Evolutionary conservation across 345 rosid genomes (phyloP), one percentile per base, ranked within the genome.

Genomic region (Eucalyptus sp.): DNA sequence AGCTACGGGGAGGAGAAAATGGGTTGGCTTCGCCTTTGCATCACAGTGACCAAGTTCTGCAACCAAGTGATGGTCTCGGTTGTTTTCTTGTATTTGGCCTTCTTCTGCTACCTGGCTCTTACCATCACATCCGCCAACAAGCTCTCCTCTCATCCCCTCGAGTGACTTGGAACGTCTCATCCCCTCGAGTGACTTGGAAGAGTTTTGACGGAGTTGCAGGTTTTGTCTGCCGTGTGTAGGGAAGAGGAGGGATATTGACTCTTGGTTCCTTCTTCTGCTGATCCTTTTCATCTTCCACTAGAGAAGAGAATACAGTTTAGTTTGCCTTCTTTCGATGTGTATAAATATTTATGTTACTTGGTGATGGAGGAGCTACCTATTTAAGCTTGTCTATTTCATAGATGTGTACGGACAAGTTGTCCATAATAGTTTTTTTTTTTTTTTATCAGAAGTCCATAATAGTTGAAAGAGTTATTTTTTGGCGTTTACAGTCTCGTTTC

Each of bases 71-170:
- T 50, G 71, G 89, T 91, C 29, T 86, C 94, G 20, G 5, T 92
- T 41, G 92, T 89, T 86, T 50, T 96, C 2, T 92, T 96, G 15
- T 95, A 92, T 89, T 79, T 92, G 79, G 91, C 94, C 87, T 91
- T 92, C 92, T 88, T 93, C 84, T 91, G 90, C 88, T 94, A 92
- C 90, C 16, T 95, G 48, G 90, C 89, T 27, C 94, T 96, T 25
- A 71, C 92, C 43, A 24, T 89, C 66, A 10, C 92, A 62, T 91
- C 94, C 79, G 92, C 94, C 29, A 48, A 54, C 51, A 92, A 92
- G 87, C 88, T 92, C 88, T 85, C 89, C 87, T 88, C 89, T 89
- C 88, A 29, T 71, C 50, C 87, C 44, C 43, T 48, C 13, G n/a
- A n/a, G n/a, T n/a, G n/a, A n/a, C n/a, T n/a, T n/a, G n/a, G n/a